phyloP scores from a whole-genome alignment of 345 rosid genomes.

The Eucalyptus curtisii region DNA sequence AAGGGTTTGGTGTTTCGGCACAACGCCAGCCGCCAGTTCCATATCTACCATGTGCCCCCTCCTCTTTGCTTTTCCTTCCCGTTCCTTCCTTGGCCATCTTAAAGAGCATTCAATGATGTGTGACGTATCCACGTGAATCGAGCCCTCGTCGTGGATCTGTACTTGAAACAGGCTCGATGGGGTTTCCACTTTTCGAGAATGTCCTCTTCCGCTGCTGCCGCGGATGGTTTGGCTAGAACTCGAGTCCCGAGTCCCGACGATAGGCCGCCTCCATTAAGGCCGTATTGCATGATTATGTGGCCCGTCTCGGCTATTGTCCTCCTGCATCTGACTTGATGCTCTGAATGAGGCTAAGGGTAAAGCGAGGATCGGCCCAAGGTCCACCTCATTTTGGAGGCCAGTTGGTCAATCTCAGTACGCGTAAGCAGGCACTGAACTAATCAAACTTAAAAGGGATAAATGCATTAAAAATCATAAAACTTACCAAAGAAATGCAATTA shows the following conservation, averaged over 20 bases:
- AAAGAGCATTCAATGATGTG: background rate
- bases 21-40: background rate
- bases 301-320: background rate
- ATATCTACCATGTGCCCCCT: background rate
- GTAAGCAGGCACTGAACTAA: background rate
- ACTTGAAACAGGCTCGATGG: background rate
- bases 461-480: too few relatives aligned
- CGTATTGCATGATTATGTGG: background rate
- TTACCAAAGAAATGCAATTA: accelerated
- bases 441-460: background rate
- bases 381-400: background rate
- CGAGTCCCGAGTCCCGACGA: background rate
- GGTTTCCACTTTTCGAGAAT: background rate
- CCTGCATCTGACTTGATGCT: background rate
- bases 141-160: background rate
- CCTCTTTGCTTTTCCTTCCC: background rate
- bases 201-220: background rate
- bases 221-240: background rate
- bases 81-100: background rate
- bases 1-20: background rate
- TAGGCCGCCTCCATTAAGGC: background rate
- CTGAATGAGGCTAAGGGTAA: background rate
- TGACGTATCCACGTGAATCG: background rate
- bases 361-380: background rate
- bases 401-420: background rate